Evolutionary conservation across 768 basidiomycete genomes (phyloP).

Genomic region (Boletus rex-veris): DNA sequence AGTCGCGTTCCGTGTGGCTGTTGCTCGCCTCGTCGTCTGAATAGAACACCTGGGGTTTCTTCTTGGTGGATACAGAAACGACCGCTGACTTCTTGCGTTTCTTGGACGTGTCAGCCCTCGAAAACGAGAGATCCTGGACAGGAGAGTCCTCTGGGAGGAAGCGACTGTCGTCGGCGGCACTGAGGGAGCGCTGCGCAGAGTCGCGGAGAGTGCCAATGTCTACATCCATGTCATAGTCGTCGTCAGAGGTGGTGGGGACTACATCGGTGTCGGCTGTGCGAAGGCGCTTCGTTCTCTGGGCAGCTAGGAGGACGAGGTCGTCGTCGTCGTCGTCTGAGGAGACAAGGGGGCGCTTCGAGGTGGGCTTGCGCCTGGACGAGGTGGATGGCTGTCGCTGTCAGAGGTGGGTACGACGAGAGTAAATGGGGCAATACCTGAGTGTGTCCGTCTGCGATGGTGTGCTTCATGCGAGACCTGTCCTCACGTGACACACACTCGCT

Average conservation of each 20-base stretch:
- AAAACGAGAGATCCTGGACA: not conserved
- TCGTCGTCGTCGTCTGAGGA: constrained; percentile 36
- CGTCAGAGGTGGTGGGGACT: constrained; percentile 39
- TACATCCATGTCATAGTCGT: constrained; percentile 39
- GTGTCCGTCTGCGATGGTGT: not conserved
- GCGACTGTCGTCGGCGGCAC: constrained; percentile 14
- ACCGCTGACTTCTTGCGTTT: constrained; percentile 17
- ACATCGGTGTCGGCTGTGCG: constrained; percentile 30
- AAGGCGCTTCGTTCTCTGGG: constrained; percentile 21
- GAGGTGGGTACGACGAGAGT: not conserved
- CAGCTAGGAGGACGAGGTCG: constrained; percentile 46
- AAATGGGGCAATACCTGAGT: constrained; percentile 19
- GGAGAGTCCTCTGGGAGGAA: constrained; percentile 14
- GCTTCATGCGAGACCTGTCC: not conserved
- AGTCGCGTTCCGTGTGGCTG: constrained; percentile 22
- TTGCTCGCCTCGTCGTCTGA: constrained; percentile 32
- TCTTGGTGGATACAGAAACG: constrained; percentile 15
- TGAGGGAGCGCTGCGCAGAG: constrained; percentile 12
- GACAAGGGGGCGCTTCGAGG: constrained; percentile 25
- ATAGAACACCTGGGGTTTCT: constrained; percentile 18
- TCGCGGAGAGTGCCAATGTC: constrained; percentile 37
- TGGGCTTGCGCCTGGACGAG: constrained; percentile 16
- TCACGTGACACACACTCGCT: constrained; percentile 4
- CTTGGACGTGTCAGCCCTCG: not conserved
- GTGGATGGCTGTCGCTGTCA: constrained; percentile 21